Conservation (phyloP, 805 yeast genomes). For the Starmerella bacillaris region DNA sequence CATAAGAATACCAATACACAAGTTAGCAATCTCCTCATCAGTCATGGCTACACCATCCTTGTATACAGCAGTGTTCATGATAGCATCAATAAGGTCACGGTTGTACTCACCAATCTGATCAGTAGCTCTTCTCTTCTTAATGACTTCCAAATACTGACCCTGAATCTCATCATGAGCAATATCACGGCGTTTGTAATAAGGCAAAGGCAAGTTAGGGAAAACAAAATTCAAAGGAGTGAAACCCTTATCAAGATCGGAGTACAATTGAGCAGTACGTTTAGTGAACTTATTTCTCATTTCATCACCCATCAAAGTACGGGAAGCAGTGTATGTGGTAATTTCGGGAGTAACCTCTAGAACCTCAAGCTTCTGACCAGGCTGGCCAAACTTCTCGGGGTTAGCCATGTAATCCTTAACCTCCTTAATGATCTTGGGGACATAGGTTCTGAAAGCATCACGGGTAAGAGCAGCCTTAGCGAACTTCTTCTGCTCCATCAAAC, state of each 20-base stretch:
- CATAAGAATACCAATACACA: constrained; percentile 89
- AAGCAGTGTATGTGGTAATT: constrained; percentile 89
- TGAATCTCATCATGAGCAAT: constrained; percentile 71
- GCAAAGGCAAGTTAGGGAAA: constrained; percentile 82
- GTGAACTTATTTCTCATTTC: constrained; percentile 75
- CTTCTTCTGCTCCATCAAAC: constrained; percentile 96
- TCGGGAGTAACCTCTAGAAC: constrained; percentile 82
- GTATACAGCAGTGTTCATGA: constrained; percentile 66
- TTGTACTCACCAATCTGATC: constrained; percentile 49
- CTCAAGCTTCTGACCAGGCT: constrained; percentile 19
- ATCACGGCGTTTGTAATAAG: constrained; percentile 71
- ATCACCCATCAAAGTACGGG: constrained; percentile 76
- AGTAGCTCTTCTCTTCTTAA: constrained; percentile 45
- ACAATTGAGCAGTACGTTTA: constrained; percentile 65
- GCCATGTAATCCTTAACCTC: constrained; percentile 56
- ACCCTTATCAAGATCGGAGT: constrained; percentile 86
- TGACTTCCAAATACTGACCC: constrained; percentile 60
- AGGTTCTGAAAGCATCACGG: constrained; percentile 59
- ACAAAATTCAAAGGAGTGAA: constrained; percentile 92
- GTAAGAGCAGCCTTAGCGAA: constrained; percentile 83
- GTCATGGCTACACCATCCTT: constrained; percentile 91
- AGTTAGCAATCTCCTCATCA: constrained; percentile 83
- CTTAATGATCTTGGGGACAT: constrained; percentile 74
- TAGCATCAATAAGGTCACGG: constrained; percentile 76
- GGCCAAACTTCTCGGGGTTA: constrained; percentile 22